Conservation (phyloP, 345 rosid genomes). For the Gynandropsis gynandra region DNA sequence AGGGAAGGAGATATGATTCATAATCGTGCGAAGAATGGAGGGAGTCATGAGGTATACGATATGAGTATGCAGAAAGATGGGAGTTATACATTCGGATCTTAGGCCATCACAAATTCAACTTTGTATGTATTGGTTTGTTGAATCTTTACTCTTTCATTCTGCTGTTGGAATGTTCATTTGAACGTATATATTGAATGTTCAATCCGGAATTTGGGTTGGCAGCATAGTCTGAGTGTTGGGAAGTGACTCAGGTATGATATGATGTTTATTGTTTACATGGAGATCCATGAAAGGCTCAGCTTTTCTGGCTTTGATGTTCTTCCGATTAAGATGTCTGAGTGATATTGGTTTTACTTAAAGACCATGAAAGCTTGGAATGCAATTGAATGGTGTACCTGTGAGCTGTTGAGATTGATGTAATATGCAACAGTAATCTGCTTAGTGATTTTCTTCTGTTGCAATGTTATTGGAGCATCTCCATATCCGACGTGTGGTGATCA, state of each 20-base stretch:
- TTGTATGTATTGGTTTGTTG: conserved; percentile 17
- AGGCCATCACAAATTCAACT: not conserved
- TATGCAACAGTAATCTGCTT: conserved; percentile 8
- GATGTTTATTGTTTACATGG: conserved; percentile 3
- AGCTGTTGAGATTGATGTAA: conserved; percentile 5
- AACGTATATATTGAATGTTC: not conserved
- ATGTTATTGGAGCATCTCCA: conserved; percentile 1
- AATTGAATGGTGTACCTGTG: not conserved
- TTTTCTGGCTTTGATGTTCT: not conserved
- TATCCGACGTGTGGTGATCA: not conserved
- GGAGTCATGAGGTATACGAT: conserved; percentile 18
- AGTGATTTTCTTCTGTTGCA: not conserved
- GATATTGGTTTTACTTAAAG: not conserved
- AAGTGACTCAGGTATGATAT: not conserved
- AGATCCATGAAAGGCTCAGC: not conserved
- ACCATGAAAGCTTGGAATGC: not conserved
- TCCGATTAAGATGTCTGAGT: not conserved
- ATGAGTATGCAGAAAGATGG: conserved; percentile 30
- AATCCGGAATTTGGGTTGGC: not conserved
- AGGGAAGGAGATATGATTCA: conserved; percentile 20
- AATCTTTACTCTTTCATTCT: not conserved
- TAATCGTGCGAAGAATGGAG: conserved; percentile 26
- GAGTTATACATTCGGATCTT: conserved; percentile 27
- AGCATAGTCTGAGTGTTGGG: no score
- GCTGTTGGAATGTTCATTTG: not conserved